Base-by-base conservation (phyloP, 108 stramenopile genomes). In the Mediolabrus comicus region DNA sequence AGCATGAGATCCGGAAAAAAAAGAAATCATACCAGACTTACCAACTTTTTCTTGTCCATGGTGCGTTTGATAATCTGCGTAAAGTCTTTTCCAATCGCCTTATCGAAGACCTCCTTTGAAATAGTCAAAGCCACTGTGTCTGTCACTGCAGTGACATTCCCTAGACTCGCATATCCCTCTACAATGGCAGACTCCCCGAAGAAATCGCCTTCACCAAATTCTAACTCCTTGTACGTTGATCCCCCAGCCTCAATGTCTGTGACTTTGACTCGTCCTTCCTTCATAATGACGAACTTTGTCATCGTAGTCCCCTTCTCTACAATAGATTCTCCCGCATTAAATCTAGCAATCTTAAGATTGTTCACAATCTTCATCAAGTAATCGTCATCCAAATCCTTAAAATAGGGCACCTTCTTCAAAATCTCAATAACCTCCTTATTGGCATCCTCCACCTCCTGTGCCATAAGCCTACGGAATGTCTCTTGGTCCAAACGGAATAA, bases 401-500 rank as follows among this genome's bases (percentile, higher is more conserved):
- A 84, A 46, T 92, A 81, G 25, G 83, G 79, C 34, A 93, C 87
- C 71, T 83, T 84, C 31, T 69, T 62, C 53, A 96, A 62, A 49
- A 82, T 59, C 1, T 66, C 83, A 51, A 88, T 78, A 38, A 88
- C 81, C 52, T 94, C 88, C 59, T 76, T 72, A 56, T 91, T 82
- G 43, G 88, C 79, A 22, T 80, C 67, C 54, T 72, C 64, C 25
- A 75, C 67, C 41, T 81, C 75, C 52, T 77, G 68, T 51, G 87
- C 89, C 41, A 95, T 67, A 53, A 92, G 81, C 60, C 83, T 79
- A 36, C 88, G 75, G 69, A 94, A 96, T 54, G 91, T 88, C 17
- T 72, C 68, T 57, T 92, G 92, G 62, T 92, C 92, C 59, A 96
- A 83, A 31, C 87, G 83, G 79, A 86, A 92, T 10, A 92, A 30